Evolutionary conservation across 2,329 filamentous ascomycete species (phyloP).

Genomic region (Talaromyces sp.): DNA sequence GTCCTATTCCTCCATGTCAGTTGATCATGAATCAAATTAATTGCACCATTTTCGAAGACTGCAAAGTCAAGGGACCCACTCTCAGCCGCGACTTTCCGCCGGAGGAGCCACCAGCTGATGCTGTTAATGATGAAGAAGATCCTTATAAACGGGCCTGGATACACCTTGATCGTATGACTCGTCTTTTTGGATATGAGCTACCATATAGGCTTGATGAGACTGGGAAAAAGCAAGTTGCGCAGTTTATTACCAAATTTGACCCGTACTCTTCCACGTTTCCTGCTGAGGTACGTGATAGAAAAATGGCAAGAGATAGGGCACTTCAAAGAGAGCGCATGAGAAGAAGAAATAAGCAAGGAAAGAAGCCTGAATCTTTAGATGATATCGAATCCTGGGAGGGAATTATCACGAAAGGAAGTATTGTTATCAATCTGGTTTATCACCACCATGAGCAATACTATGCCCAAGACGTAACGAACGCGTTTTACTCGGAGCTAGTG

Average conservation of each 20-base stretch:
- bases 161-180: background rate
- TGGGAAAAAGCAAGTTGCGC: too few relatives aligned
- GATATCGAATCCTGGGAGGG: background rate
- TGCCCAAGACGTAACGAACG: background rate
- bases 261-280: too few relatives aligned
- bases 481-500: background rate
- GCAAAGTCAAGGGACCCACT: background rate
- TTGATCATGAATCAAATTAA: background rate
- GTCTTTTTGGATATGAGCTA: background rate
- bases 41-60: background rate
- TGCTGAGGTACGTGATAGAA: background rate
- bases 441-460: background rate
- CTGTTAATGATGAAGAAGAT: background rate
- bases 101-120: background rate
- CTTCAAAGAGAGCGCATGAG: background rate
- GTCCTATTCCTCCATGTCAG: background rate
- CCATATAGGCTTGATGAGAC: too few relatives aligned
- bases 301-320: background rate
- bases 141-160: background rate
- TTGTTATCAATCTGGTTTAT: background rate
- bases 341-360: too few relatives aligned
- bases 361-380: too few relatives aligned
- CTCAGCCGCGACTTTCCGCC: too few relatives aligned
- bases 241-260: too few relatives aligned
- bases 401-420: background rate